A percentile compares a stretch with the other conserved stretches of the same genome.
Conservation (phyloP, 768 basidiomycete species). For the Clathrus columnatus region DNA sequence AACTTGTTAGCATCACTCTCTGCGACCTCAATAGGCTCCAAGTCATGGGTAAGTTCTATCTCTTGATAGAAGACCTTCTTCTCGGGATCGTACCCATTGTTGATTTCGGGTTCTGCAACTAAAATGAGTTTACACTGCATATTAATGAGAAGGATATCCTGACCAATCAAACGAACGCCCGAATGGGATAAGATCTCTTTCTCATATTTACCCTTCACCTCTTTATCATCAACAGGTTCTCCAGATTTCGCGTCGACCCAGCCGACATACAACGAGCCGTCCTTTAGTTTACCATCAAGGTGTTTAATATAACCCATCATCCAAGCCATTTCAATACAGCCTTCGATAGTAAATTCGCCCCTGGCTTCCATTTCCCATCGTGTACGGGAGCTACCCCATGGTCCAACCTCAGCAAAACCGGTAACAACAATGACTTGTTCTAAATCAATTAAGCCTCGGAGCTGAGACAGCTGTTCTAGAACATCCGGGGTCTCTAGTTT, state of each 20-base stretch:
- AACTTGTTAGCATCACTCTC: slow-evolving; percentile 89
- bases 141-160: slow-evolving; percentile 21
- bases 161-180: slow-evolving; percentile 91
- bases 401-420: slow-evolving; percentile 95
- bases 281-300: slow-evolving; percentile 93
- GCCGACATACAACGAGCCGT: slow-evolving; percentile 87
- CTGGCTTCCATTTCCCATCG: slow-evolving; percentile 99
- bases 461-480: slow-evolving; percentile 62
- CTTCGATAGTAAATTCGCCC: slow-evolving; percentile 95
- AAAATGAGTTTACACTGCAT: slow-evolving; percentile 6
- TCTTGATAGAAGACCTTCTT: slow-evolving; percentile 98
- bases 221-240: slow-evolving; percentile 97
- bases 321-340: slow-evolving; percentile 99
- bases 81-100: slow-evolving; percentile 96
- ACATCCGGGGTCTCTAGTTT: slow-evolving; percentile 62
- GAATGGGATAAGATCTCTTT: slow-evolving; percentile 86
- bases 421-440: slow-evolving; percentile 96
- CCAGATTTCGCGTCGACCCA: slow-evolving; percentile 94
- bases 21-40: slow-evolving; percentile 91
- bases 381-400: slow-evolving; percentile 96
- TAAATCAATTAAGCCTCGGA: slow-evolving; percentile 85
- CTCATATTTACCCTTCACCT: slow-evolving; percentile 88
- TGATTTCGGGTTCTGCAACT: slow-evolving; percentile 83
- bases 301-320: slow-evolving; percentile 99
- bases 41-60: slow-evolving; percentile 90